Evolutionary conservation across 495 filamentous ascomycete species (phyloP), one percentile per base, ranked within the genome.

Genomic region (Penicillium tannophilum): DNA sequence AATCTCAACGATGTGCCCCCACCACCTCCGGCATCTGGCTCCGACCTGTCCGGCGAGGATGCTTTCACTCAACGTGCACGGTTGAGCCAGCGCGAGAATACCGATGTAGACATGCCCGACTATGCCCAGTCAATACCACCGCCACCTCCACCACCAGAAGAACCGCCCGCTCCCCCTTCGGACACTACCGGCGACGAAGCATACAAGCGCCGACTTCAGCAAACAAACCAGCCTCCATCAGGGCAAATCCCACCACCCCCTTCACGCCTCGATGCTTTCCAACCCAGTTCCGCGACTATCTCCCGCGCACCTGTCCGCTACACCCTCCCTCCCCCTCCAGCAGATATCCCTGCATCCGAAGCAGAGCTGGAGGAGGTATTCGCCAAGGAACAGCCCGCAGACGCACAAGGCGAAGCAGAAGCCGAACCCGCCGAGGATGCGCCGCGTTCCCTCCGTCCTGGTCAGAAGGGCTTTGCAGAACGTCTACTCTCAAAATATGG

Each of bases 401-500:
- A 56, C 6, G 41, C 8, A 6, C 31, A 48, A 23, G 16, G 6
- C 45, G 45, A 58, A 20, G 28, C 10, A 1, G 75, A 82, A 26
- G 71, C 75, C 6, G 68, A 78, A 39, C 59, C 67, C 17, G 72
- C 75, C 50, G 79, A 83, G 56, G 81, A 84, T 61, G 74, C 70
- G 4, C 78, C 80, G 26, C 86, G 87, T 31, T 87, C 87, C 19
- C 80, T 79, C 54, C 86, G 88, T 11, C 90, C 93, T 0, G 90
- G 91, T 11, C 89, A 97, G 72, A 82, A 87, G 63, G 88, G 86
- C 57, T 97, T 96, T 65, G 94, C 92, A 3, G 81, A 90, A 55
- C 88, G 92, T 24, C 81, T 96, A 31, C 89, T 98, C 82, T 82
- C 86, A 30, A 97, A 97, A 64, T 92, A 94, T 70, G 95, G 95